These are phyloP conservation scores for Phytophthora tentaculata DNA, from an alignment of 352 stramenopile species.

Conservation along the genomic window DNA sequence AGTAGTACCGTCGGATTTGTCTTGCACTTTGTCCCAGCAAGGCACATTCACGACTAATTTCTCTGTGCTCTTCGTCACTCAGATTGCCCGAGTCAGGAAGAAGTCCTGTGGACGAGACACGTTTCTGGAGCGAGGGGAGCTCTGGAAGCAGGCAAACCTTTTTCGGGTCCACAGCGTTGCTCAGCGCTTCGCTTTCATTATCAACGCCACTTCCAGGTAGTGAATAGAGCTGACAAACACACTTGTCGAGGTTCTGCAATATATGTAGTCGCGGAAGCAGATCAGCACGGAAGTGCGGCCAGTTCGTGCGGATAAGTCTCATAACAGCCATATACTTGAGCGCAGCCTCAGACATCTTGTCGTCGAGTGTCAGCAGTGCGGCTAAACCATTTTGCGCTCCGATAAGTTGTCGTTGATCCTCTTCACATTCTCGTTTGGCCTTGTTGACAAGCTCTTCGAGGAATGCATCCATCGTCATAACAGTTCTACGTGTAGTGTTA, in stretches of 20 bases:
- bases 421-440: conserved; percentile 79
- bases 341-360: conserved; percentile 43
- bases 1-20: conserved; percentile 50
- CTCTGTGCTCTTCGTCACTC: background rate
- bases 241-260: conserved; percentile 63
- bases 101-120: conserved; percentile 31
- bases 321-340: conserved; percentile 63
- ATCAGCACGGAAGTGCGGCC: conserved; percentile 67
- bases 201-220: conserved; percentile 5
- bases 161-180: conserved; percentile 38
- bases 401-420: conserved; percentile 80
- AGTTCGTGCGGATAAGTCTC: conserved; percentile 57
- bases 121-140: conserved; percentile 36
- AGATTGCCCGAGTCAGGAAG: conserved; percentile 4
- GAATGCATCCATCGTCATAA: conserved; percentile 87
- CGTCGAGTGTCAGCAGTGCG: conserved; percentile 45
- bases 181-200: background rate
- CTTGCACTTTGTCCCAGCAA: conserved; percentile 38
- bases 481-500: conserved; percentile 14
- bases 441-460: conserved; percentile 72
- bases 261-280: conserved; percentile 75
- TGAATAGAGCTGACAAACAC: conserved; percentile 26
- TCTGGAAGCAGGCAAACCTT: conserved; percentile 53
- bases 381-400: conserved; percentile 80
- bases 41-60: conserved; percentile 47